These are phyloP conservation scores for Guillardia theta DNA, from an alignment of 78 protist species.

Conservation along the genomic window DNA sequence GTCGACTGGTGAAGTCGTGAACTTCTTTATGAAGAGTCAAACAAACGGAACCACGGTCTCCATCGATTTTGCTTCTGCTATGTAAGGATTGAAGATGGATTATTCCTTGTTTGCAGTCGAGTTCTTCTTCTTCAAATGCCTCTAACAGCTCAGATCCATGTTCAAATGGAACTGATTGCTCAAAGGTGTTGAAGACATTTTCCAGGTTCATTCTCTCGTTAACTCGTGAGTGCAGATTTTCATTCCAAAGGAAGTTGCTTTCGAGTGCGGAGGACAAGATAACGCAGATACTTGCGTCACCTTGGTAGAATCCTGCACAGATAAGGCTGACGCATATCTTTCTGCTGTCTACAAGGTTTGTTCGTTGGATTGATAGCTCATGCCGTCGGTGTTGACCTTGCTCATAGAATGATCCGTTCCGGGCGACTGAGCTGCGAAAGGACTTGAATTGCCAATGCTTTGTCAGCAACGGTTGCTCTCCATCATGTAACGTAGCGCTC, in stretches of 20 bases:
- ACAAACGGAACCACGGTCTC: too few species aligned
- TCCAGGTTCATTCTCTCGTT: too few species aligned
- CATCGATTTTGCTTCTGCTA: too few species aligned
- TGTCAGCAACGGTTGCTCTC: slow-evolving; percentile 4
- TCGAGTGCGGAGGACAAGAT: neutral
- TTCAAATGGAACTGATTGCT: too few species aligned
- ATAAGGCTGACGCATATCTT: neutral
- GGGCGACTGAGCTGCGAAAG: neutral
- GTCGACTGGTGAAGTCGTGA: too few species aligned
- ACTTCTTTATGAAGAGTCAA: too few species aligned
- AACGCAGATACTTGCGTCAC: neutral
- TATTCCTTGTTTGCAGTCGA: too few species aligned
- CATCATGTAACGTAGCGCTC: neutral
- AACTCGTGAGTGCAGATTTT: too few species aligned
- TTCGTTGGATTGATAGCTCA: neutral
- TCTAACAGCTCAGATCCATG: too few species aligned
- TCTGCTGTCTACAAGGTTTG: neutral
- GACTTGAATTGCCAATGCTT: neutral
- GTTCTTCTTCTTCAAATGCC: too few species aligned
- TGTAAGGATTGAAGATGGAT: too few species aligned
- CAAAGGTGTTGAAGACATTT: too few species aligned
- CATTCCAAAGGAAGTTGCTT: neutral
- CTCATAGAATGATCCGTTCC: neutral
- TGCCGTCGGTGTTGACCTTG: neutral
- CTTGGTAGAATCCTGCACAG: neutral